Base-by-base conservation (phyloP, 164 flowering plant species). In the Pachysandra terminalis region DNA sequence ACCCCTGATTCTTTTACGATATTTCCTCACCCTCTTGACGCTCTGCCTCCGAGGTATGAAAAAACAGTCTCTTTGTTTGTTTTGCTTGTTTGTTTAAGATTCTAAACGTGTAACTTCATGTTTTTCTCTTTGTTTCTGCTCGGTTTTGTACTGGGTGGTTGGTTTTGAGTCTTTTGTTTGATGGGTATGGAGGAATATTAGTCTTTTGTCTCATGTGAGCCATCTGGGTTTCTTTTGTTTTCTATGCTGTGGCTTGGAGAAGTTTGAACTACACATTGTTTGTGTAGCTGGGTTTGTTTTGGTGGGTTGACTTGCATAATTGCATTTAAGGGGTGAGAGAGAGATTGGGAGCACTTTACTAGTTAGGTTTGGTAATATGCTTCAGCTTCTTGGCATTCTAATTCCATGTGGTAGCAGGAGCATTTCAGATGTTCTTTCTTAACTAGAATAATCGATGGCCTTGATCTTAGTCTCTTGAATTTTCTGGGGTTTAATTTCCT, bases 271-370 rank as follows among this genome's bases (percentile, higher is more conserved):
- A 13, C 48, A 13, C 66, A 45, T 63, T 21, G 5, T 25, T 28
- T 70, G 62, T 67, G 45, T 63, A 65, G 48, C 21, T 54, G 49
- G 60, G 64, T 51, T 55, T 37, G 52, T 61, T 35, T 59, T 84
- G 79, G 76, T 77, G 75, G 83, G 86, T 84, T 86, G 90, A 86
- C 90, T 82, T 83, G 0, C 8, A 54, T n/a, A n/a, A n/a, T n/a
- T n/a, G n/a, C n/a, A n/a, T n/a, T 55, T 67, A 24, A 21, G 25
- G 55, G 32, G 66, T 24, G 65, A 41, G 10, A 53, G n/a, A 65
- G 26, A 52, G 21, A n/a, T n/a, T n/a, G n/a, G n/a, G n/a, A n/a
- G 35, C 19, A 62, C 59, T 57, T 63, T 51, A 62, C 24, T 54
- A 24, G 7, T 40, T 40, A 10, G 28, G 52, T 35, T 56, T 24